Base-by-base conservation (phyloP, 169 alveolate species). In the Perkinsus olseni region DNA sequence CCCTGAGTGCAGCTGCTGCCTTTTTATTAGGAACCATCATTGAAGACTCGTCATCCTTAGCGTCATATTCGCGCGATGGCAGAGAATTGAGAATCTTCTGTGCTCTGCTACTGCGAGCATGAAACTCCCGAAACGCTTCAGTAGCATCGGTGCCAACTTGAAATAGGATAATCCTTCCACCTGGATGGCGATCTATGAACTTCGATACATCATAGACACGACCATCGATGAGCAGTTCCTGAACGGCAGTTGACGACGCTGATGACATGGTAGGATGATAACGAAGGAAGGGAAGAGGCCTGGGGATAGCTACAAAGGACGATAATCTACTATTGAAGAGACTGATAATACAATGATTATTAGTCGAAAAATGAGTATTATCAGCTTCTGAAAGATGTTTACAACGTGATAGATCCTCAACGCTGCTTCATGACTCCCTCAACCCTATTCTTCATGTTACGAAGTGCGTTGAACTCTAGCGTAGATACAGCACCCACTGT, bases 101-200 rank as follows among this genome's bases (percentile, higher is more conserved):
- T 6, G 93, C 93, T 34, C n/a, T 17, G 13, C 0, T 74, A 11
- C 74, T 37, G 11, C 93, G 74, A 36, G 74, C 74, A 37, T 92
- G 93, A 37, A 92, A 92, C 39, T 38, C 91, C 20, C 28, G 39
- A 50, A 21, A 92, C 21, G 93, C 93, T 36, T 92, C 93, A n/a
- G 93, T 92, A 0, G 91, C 93, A 38, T 92, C 93, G 20, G 38
- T 28, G 10, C 74, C 74, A n/a, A 34, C 39, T 21, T 39, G 13
- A 21, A 39, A 92, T 21, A 24, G 39, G 48, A 92, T n/a, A 38
- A 92, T 38, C 38, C 39, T 31, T 0, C 93, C 93, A 11, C 93
- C 93, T 1, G 93, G 93, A 48, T 92, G 93, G 36, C 45, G 38
- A 48, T 39, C 20, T 1, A 62, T 38, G 74, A 39, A 92, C 31